Evolutionary conservation across 192 early-diverging fungal genomes (phyloP).

Genomic region (Entrophospora sp.): DNA sequence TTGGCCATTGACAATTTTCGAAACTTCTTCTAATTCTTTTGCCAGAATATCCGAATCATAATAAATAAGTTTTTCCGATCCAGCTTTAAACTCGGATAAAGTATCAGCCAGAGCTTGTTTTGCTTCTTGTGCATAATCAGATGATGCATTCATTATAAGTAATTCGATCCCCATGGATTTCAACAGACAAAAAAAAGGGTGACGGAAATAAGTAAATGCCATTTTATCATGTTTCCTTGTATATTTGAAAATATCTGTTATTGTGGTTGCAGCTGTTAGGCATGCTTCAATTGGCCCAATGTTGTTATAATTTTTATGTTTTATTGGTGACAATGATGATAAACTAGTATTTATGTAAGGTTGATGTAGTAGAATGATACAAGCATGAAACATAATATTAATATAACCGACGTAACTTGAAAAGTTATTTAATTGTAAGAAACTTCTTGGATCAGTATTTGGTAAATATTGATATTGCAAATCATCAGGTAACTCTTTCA

Average conservation of each 20-base stretch:
- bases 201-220: background rate
- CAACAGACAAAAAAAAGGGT: conserved; percentile 5
- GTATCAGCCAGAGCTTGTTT: conserved; percentile 12
- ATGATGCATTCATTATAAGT: conserved; percentile 8
- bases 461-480: conserved; percentile 24
- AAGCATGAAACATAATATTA: conserved; percentile 19
- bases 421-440: conserved; percentile 11
- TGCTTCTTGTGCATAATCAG: background rate
- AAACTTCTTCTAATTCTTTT: conserved; percentile 9
- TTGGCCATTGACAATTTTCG: conserved; percentile 10
- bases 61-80: background rate
- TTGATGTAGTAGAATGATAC: conserved; percentile 19
- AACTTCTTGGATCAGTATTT: background rate
- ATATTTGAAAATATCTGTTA: conserved; percentile 12
- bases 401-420: conserved; percentile 9
- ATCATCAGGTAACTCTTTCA: conserved; percentile 20
- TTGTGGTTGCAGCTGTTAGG: conserved; percentile 11
- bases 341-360: conserved; percentile 7
- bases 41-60: background rate
- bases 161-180: conserved; percentile 14
- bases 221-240: conserved; percentile 5
- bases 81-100: background rate
- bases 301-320: background rate
- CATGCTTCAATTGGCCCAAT: conserved; percentile 14
- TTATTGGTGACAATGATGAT: conserved; percentile 1